Percentiles rank a stretch among this genome's conserved stretches.
These are phyloP conservation scores for Alternaria novae-zelandiae DNA, from an alignment of 2,329 filamentous ascomycete species.

Conservation along the genomic window DNA sequence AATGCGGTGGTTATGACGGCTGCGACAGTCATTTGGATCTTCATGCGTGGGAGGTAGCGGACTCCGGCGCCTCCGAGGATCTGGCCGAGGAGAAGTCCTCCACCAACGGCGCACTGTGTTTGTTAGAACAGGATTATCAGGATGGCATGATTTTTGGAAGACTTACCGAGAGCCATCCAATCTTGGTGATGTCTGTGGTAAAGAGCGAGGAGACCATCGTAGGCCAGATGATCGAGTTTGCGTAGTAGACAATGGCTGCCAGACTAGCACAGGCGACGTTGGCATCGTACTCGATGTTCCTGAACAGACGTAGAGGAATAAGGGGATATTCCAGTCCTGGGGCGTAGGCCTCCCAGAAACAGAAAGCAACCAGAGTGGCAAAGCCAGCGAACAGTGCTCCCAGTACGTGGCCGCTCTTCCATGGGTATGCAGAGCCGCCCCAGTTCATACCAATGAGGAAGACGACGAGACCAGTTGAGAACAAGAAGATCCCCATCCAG, in stretches of 20 bases:
- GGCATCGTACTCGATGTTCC: conserved; percentile 41
- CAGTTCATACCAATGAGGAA: conserved; percentile 57
- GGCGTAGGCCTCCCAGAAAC: conserved; percentile 37
- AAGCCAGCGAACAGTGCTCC: conserved; percentile 44
- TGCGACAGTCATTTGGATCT: conserved; percentile 42
- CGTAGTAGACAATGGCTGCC: conserved; percentile 45
- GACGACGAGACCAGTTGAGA: conserved; percentile 53
- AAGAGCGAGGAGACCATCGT: conserved; percentile 38
- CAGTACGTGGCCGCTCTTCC: conserved; percentile 44
- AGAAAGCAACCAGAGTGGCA: conserved; percentile 40
- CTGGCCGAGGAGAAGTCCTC: conserved; percentile 42
- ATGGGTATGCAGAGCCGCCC: conserved; percentile 46
- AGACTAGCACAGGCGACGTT: conserved; percentile 42
- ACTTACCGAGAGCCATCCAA: conserved; percentile 42
- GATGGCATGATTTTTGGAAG: not conserved
- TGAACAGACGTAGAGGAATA: conserved; percentile 48
- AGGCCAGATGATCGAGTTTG: conserved; percentile 42
- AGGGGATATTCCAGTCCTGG: conserved; percentile 43
- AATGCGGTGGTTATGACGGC: conserved; percentile 31
- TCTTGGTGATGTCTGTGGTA: conserved; percentile 34
- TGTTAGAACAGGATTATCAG: conserved; percentile 5
- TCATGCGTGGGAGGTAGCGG: conserved; percentile 37
- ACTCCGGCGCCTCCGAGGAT: conserved; percentile 39
- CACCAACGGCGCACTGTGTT: conserved; percentile 36
- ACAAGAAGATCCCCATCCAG: conserved; percentile 56